Base-by-base conservation (phyloP, 768 basidiomycete species). In the Leccinum broughii region DNA sequence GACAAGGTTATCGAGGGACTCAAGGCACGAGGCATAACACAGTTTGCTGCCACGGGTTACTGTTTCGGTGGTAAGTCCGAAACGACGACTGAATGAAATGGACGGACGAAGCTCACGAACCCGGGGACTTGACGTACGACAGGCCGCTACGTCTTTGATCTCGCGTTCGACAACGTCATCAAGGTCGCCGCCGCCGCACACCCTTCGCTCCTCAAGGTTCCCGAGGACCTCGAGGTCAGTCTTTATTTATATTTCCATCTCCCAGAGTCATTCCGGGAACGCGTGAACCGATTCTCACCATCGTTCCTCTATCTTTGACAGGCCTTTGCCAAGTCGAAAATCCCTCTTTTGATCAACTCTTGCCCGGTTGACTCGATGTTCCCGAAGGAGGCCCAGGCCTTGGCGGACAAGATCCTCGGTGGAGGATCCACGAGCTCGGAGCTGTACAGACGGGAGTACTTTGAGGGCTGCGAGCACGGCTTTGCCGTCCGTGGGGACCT, bases 331-430 rank as follows among this genome's bases (percentile, higher is more conserved):
- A 57, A 66, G 3, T 64, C 85, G 30, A 80, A 80, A 51, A 79
- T 78, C 1, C 86, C 88, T 22, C 77, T 90, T 28, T 78, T 91
- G 41, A 85, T 89, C 74, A 89, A 89, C 77, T 83, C 82, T 48
- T 88, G 88, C 73, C 77, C 80, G 30, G 48, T 68, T 30, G 86
- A 89, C 69, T 37, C 5, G 71, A 72, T 9, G 66, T 90, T 88
- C 78, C 82, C 85, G 6, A 51, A 41, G 1, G 80, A 81, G 44
- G 54, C 76, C 4, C 79, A 81, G 57, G 71, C 67, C 1, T 61
- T 76, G 54, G 83, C 85, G 2, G 84, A 86, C 56, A 66, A 75
- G 53, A 76, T 88, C 44, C 68, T 88, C 11, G 82, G 78, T 0
- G 80, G 74, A 6, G 74, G 74, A 17, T 77, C 76, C 1, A 78